These are phyloP conservation scores for Acidiella bohemica DNA, from an alignment of 495 filamentous ascomycete species.

Conservation along the genomic window DNA sequence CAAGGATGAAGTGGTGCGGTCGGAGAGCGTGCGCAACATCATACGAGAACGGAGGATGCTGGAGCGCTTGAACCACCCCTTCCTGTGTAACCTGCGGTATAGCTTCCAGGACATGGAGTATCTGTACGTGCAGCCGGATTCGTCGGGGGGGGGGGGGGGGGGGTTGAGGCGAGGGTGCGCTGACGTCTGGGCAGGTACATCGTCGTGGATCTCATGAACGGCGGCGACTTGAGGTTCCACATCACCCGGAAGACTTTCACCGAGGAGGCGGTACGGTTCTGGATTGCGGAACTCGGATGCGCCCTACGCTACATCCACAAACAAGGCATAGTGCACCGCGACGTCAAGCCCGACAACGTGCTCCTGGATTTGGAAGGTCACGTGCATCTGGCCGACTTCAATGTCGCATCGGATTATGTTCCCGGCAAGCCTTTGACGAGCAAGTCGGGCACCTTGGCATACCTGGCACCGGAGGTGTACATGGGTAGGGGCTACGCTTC, in stretches of 20 bases:
- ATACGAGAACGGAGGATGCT: slow-evolving; percentile 95
- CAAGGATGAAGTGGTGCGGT: slow-evolving; percentile 98
- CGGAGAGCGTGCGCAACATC: slow-evolving; percentile 94
- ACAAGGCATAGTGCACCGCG: slow-evolving; percentile 88
- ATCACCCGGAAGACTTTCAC: slow-evolving; percentile 97
- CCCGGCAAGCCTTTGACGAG: slow-evolving; percentile 75
- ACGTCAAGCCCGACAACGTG: slow-evolving; percentile 96
- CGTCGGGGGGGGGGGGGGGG: slow-evolving; percentile 2
- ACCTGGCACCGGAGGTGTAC: slow-evolving; percentile 93
- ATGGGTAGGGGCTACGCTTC: slow-evolving; percentile 69
- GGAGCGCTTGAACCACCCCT: slow-evolving; percentile 92
- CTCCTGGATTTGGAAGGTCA: slow-evolving; percentile 87
- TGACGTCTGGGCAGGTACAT: slow-evolving; percentile 57
- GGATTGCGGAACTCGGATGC: slow-evolving; percentile 89
- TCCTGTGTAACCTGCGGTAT: slow-evolving; percentile 96
- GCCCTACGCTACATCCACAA: slow-evolving; percentile 82
- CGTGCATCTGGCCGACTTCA: slow-evolving; percentile 96
- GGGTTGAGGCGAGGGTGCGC: slow-evolving; percentile 3
- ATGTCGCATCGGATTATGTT: slow-evolving; percentile 87
- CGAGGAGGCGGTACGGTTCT: slow-evolving; percentile 91
- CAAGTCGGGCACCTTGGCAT: slow-evolving; percentile 92
- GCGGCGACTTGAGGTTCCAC: slow-evolving; percentile 92
- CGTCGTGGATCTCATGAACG: slow-evolving; percentile 97
- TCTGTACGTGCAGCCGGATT: slow-evolving; percentile 51
- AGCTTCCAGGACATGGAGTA: slow-evolving; percentile 99